Conservation (phyloP, 176 grass and related monocot species). For the Oryza brachyantha region DNA sequence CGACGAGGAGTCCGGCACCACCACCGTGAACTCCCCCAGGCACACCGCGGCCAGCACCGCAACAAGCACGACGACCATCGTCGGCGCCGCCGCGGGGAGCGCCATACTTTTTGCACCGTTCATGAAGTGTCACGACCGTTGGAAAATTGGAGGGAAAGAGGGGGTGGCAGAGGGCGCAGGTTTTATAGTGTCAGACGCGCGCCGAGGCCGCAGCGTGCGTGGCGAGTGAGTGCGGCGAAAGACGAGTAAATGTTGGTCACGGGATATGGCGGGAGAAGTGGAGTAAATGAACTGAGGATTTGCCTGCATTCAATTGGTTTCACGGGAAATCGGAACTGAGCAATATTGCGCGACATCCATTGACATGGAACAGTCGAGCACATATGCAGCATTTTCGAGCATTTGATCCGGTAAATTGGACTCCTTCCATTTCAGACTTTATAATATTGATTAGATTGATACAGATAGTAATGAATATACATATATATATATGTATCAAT, state of each 20-base stretch:
- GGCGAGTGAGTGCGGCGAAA: constrained; percentile 16
- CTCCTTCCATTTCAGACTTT: too few species aligned
- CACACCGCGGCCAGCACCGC: not conserved
- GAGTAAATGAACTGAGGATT: constrained; percentile 68
- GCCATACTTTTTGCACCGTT: constrained; percentile 10
- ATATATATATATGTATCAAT: too few species aligned
- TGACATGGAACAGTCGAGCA: not conserved
- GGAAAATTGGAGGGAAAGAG: constrained; percentile 42
- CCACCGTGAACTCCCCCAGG: constrained; percentile 69
- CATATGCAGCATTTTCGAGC: not conserved
- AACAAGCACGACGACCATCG: not conserved
- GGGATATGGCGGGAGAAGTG: constrained; percentile 39
- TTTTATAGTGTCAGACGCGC: constrained; percentile 54
- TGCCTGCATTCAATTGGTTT: constrained; percentile 77
- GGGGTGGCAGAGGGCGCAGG: constrained; percentile 35
- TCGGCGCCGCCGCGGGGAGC: not conserved
- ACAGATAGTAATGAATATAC: too few species aligned
- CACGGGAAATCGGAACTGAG: constrained; percentile 66
- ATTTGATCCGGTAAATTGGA: not conserved
- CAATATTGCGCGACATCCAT: constrained; percentile 18
- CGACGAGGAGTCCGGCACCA: constrained; percentile 66
- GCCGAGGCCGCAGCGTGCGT: not conserved
- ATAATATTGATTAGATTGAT: too few species aligned
- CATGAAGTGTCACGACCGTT: constrained; percentile 13
- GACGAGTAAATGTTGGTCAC: constrained; percentile 72